Percentiles rank a stretch among this genome's conserved stretches.
These are phyloP conservation scores for Pythium periplocum DNA, from an alignment of 352 stramenopile species.

Conservation along the genomic window DNA sequence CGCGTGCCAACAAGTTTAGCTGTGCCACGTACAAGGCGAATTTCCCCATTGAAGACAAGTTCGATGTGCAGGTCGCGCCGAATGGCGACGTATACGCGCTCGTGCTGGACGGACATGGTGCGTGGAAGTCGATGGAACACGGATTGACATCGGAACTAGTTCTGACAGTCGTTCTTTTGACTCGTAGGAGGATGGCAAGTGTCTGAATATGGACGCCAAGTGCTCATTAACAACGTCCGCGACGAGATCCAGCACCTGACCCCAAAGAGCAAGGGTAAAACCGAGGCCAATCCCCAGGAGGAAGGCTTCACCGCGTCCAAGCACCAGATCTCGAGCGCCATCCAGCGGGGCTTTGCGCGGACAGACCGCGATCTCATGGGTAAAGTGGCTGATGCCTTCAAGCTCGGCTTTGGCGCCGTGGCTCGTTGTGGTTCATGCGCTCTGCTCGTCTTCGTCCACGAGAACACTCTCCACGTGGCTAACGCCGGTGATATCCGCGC, in stretches of 20 bases:
- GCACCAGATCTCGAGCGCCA: constrained; percentile 52
- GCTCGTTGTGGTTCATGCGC: constrained; percentile 86
- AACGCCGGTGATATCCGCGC: constrained; percentile 85
- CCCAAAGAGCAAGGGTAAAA: constrained; percentile 11
- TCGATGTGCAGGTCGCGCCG: constrained; percentile 55
- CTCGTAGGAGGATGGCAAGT: constrained; percentile 87
- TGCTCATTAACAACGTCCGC: constrained; percentile 77
- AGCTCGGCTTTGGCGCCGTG: constrained; percentile 88
- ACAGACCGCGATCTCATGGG: constrained; percentile 85
- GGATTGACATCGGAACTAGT: too few relatives aligned
- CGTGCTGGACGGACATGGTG: constrained; percentile 90
- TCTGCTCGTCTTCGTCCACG: constrained; percentile 74
- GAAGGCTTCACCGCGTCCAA: constrained; percentile 15
- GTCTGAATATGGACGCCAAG: constrained; percentile 81
- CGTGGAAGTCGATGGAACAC: background rate
- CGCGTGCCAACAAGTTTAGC: constrained; percentile 15
- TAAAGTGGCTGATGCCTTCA: constrained; percentile 80
- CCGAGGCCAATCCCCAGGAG: constrained; percentile 13
- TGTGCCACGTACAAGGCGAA: constrained; percentile 56
- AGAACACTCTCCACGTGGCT: constrained; percentile 76
- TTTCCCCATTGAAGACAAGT: constrained; percentile 80
- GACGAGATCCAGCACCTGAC: constrained; percentile 50
- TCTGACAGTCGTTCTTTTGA: background rate
- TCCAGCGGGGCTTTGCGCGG: constrained; percentile 80
- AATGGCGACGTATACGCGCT: constrained; percentile 81